Percentiles rank a stretch among this genome's conserved stretches.
Evolutionary conservation across 139 green algal species (phyloP).

Genomic region (Micractinium sp.): DNA sequence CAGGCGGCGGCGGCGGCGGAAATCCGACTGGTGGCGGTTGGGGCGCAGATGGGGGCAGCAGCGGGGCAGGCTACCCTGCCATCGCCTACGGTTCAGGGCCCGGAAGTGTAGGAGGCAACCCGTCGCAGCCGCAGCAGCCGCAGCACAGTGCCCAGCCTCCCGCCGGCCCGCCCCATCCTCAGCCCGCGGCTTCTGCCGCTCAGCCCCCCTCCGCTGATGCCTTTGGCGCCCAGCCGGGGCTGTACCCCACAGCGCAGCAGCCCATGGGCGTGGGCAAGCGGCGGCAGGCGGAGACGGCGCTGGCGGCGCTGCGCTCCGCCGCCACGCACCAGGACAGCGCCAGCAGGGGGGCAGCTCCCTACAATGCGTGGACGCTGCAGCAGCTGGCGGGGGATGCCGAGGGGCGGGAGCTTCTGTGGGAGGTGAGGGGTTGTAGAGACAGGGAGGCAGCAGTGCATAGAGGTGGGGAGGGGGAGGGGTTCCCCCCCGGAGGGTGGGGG

Average conservation of each 20-base stretch:
- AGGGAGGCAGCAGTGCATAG: too few relatives aligned
- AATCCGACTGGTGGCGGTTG: neutral
- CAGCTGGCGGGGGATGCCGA: slow-evolving; percentile 18
- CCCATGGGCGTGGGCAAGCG: neutral
- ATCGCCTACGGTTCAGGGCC: neutral
- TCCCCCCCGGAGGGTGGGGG: too few relatives aligned
- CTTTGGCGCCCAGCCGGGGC: neutral
- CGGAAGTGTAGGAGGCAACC: neutral
- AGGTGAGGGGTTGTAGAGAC: slow-evolving; percentile 16
- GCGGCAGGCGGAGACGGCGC: neutral
- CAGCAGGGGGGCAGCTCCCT: neutral
- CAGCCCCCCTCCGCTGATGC: neutral
- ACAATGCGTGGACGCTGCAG: slow-evolving; percentile 15
- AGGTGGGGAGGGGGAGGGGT: too few relatives aligned
- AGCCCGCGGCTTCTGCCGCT: too few relatives aligned
- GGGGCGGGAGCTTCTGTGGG: slow-evolving; percentile 10
- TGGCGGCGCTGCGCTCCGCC: slow-evolving; percentile 4
- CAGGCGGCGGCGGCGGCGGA: neutral
- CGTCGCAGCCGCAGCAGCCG: neutral
- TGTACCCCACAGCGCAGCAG: slow-evolving; percentile 2
- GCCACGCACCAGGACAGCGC: neutral
- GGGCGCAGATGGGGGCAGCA: neutral
- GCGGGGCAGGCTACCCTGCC: neutral
- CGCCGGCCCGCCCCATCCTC: neutral
- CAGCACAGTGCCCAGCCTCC: neutral